A percentile compares a stretch with the other conserved stretches of the same genome.
Conservation (phyloP, 306 rosid genomes). For the Neltuma alba region DNA sequence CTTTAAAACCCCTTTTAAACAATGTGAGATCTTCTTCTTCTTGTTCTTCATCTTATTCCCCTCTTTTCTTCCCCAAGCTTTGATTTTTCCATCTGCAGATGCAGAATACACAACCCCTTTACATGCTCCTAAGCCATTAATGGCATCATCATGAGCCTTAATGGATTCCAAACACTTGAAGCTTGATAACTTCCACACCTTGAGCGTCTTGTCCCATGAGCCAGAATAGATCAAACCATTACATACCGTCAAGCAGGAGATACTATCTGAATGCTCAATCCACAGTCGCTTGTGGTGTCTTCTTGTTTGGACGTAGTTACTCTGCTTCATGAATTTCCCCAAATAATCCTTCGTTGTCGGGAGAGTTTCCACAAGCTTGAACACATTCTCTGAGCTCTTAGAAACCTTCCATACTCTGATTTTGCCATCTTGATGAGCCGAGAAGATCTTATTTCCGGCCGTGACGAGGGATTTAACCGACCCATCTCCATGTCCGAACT, state of each 20-base stretch:
- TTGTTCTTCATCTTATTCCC: slow-evolving; percentile 40
- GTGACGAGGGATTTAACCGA: slow-evolving; percentile 79
- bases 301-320: slow-evolving; percentile 84
- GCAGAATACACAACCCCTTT: slow-evolving; percentile 81
- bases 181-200: slow-evolving; percentile 84
- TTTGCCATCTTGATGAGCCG: slow-evolving; percentile 87
- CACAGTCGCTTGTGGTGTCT: slow-evolving; percentile 49
- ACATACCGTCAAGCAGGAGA: slow-evolving; percentile 70
- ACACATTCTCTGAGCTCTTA: slow-evolving; percentile 70
- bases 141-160: slow-evolving; percentile 93
- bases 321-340: slow-evolving; percentile 87
- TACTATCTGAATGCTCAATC: slow-evolving; percentile 33
- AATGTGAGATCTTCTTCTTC: slow-evolving; percentile 40
- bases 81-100: slow-evolving; percentile 93
- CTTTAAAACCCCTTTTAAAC: slow-evolving; percentile 62
- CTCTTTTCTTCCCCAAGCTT: slow-evolving; percentile 72
- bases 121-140: slow-evolving; percentile 71
- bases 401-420: slow-evolving; percentile 93
- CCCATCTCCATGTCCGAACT: slow-evolving; percentile 91
- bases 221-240: slow-evolving; percentile 85
- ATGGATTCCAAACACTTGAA: slow-evolving; percentile 89
- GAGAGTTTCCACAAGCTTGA: slow-evolving; percentile 67
- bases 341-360: slow-evolving; percentile 85
- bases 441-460: slow-evolving; percentile 68
- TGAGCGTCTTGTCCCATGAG: slow-evolving; percentile 90